Percentiles rank a stretch among this genome's conserved stretches.
Evolutionary conservation across 169 alveolate species (phyloP).

Genomic region (Ichthyophthirius multifiliis): DNA sequence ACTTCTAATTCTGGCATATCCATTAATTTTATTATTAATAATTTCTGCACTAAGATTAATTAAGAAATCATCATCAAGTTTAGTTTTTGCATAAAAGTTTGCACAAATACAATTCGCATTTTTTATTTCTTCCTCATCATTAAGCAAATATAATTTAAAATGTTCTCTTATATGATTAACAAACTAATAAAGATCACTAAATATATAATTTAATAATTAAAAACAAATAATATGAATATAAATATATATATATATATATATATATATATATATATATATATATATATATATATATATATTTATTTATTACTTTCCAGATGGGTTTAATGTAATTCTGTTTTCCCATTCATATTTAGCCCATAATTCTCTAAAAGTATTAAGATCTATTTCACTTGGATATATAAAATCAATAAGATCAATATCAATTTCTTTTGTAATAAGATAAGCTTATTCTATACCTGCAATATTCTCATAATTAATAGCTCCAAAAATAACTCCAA

Average conservation of each 20-base stretch:
- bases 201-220: too few species aligned
- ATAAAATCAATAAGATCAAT: slow-evolving; percentile 89
- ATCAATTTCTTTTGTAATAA: slow-evolving; percentile 76
- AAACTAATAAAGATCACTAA: slow-evolving; percentile 37
- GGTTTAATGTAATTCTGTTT: slow-evolving; percentile 69
- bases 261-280: background rate
- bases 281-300: background rate
- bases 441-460: slow-evolving; percentile 52
- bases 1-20: slow-evolving; percentile 39
- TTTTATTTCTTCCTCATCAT: background rate
- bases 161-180: slow-evolving; percentile 28
- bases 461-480: slow-evolving; percentile 87
- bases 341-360: slow-evolving; percentile 98
- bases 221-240: too few species aligned
- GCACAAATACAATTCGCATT: slow-evolving; percentile 41
- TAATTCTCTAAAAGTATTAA: slow-evolving; percentile 86
- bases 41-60: slow-evolving; percentile 61
- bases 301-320: slow-evolving; percentile 9
- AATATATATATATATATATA: background rate
- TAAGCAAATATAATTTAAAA: slow-evolving; percentile 44
- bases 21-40: slow-evolving; percentile 41
- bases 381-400: slow-evolving; percentile 83
- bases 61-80: slow-evolving; percentile 60
- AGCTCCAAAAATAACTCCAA: slow-evolving; percentile 92
- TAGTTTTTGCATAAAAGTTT: slow-evolving; percentile 57